phyloP scores from a whole-genome alignment of 2,329 filamentous ascomycete genomes.

The Fusarium ambrosium region DNA sequence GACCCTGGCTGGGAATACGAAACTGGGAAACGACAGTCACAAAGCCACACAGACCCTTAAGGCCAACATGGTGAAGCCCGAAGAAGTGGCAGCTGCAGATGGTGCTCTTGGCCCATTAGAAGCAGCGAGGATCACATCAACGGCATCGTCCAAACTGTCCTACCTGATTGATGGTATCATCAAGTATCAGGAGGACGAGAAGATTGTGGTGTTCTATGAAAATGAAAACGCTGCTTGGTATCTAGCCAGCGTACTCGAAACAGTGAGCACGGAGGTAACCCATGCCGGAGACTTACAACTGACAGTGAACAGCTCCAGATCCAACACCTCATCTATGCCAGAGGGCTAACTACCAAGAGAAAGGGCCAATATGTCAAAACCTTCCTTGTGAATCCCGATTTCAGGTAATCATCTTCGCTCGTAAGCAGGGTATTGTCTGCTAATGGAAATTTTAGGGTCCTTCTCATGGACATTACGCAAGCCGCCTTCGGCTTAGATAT shows the following conservation, averaged over 20 bases:
- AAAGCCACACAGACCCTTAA: conserved; percentile 52
- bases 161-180: conserved; percentile 84
- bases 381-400: conserved; percentile 78
- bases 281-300: background rate
- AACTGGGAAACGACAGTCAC: conserved; percentile 55
- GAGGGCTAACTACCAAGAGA: conserved; percentile 69
- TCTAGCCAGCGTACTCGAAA: conserved; percentile 84
- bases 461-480: conserved; percentile 92
- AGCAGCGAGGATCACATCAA: conserved; percentile 77
- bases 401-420: conserved; percentile 59
- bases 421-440: background rate
- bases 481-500: conserved; percentile 92
- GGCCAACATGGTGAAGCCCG: conserved; percentile 41
- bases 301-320: conserved; percentile 62
- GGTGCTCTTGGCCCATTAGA: conserved; percentile 63
- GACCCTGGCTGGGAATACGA: conserved; percentile 59
- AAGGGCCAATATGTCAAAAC: conserved; percentile 82
- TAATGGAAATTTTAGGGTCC: conserved; percentile 65
- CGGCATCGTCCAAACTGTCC: conserved; percentile 87
- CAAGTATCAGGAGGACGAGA: conserved; percentile 77
- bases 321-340: conserved; percentile 76
- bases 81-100: conserved; percentile 37
- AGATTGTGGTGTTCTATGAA: conserved; percentile 94
- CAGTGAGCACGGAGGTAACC: conserved; percentile 59
- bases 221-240: conserved; percentile 89